phyloP scores from a whole-genome alignment of 306 rosid genomes.

The Prunus davidiana region DNA sequence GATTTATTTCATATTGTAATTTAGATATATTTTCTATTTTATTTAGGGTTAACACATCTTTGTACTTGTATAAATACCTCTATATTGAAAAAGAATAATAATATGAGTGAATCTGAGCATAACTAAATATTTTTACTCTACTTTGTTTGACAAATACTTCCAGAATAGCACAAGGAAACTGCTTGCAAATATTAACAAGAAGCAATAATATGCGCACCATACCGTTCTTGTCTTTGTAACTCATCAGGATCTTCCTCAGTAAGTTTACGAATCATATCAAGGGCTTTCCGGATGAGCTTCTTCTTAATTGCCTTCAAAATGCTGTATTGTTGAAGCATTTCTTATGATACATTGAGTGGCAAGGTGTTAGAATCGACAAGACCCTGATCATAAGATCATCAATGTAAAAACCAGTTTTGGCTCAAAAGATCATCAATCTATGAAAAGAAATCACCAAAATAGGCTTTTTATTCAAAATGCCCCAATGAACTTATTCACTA shows the following conservation, averaged over 20 bases:
- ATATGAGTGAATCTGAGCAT: too few species aligned
- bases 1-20: too few species aligned
- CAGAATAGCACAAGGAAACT: background rate
- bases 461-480: too few species aligned
- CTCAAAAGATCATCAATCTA: too few species aligned
- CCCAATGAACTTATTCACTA: too few species aligned
- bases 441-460: too few species aligned
- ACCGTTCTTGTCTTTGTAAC: conserved; percentile 82
- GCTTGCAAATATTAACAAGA: background rate
- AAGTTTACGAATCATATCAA: conserved; percentile 91
- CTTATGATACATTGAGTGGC: conserved; percentile 96
- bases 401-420: background rate
- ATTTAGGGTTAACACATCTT: too few species aligned
- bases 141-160: background rate
- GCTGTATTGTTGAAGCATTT: conserved; percentile 98
- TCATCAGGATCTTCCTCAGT: conserved; percentile 99
- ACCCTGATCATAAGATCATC: conserved; percentile 59
- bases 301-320: conserved; percentile 95
- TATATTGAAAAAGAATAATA: too few species aligned
- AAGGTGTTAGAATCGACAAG: conserved; percentile 96
- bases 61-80: too few species aligned
- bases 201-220: conserved; percentile 2
- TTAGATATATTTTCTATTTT: too few species aligned
- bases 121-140: too few species aligned
- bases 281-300: conserved; percentile 96